Evolutionary conservation across 768 basidiomycete genomes (phyloP).

Genomic region (Termitomyces heimii): DNA sequence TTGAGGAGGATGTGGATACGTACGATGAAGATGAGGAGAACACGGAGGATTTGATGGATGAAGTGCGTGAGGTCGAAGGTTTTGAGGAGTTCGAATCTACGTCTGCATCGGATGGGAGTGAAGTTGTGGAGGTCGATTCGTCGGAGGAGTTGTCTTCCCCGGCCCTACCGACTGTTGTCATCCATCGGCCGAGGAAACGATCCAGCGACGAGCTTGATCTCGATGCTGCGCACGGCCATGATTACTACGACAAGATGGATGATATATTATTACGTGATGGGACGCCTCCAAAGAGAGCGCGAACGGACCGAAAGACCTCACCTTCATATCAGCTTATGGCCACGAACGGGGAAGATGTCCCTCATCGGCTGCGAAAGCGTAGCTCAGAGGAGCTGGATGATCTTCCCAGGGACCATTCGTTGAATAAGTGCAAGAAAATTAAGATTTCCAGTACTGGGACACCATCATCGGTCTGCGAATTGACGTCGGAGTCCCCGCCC

Average conservation of each 20-base stretch:
- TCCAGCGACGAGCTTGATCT: constrained; percentile 27
- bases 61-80: constrained; percentile 28
- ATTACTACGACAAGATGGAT: constrained; percentile 1
- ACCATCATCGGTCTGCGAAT: background rate
- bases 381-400: constrained; percentile 45
- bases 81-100: constrained; percentile 14
- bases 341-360: constrained; percentile 3
- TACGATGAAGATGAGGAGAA: constrained; percentile 21
- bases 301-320: constrained; percentile 8
- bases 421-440: constrained; percentile 8
- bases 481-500: background rate
- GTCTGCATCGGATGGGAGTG: constrained; percentile 8
- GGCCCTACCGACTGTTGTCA: background rate
- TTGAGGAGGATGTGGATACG: constrained; percentile 16
- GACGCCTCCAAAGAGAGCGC: constrained; percentile 27
- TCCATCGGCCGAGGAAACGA: constrained; percentile 15
- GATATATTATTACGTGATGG: constrained; percentile 9
- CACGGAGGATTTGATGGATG: constrained; percentile 12
- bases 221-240: constrained; percentile 13
- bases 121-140: background rate
- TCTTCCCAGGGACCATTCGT: constrained; percentile 3
- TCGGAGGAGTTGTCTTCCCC: background rate
- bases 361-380: constrained; percentile 33
- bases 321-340: background rate
- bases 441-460: background rate